Evolutionary conservation across 2,329 filamentous ascomycete genomes (phyloP), one percentile per base, ranked within the genome.

Genomic region (Aotearoamyces nothofagi): DNA sequence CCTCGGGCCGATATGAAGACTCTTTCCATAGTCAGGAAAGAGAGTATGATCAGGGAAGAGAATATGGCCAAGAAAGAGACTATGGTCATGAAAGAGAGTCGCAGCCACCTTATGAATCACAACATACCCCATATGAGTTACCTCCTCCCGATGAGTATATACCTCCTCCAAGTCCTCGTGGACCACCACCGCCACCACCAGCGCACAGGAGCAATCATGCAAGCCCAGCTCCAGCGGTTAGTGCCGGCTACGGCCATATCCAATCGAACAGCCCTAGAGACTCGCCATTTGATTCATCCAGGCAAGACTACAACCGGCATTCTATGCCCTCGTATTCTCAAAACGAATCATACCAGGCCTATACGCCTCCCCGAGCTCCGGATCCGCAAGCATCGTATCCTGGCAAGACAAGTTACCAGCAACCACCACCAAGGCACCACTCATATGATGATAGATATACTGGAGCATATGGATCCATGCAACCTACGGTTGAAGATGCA

Each of bases 401-500:
- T 19, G 10, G 22, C 13, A 38, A 41, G 26, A 38, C 34, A 12
- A 17, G 35, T 15, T 33, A 49, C 27, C 37, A 47, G 33, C 38
- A 52, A 32, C 35, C 46, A 15, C 40, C 37, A 36, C 26, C 50
- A 44, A 30, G 44, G 24, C 42, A 53, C 40, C 37, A 51, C 32
- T 40, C 45, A n/a, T 50, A 44, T 26, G 45, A 50, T 29, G 39
- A 45, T n/a, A 37, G 39, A 22, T 54, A 53, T 30, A 50, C 52
- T 30, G 39, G 44, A 10, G 45, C 53, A 31, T 54, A 58, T 36
- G 52, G 51, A 8, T 50, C 53, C 5, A 59, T 61, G 57, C 57
- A 61, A 33, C 55, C 57, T 6, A 55, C 55, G 1, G 57, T 61
- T 26, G 57, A 60, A 36, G 57, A 61, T 42, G 57, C 41, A 15